Evolutionary conservation across 129 eudicot species (phyloP).

Genomic region (Helianthus tuberosus): DNA sequence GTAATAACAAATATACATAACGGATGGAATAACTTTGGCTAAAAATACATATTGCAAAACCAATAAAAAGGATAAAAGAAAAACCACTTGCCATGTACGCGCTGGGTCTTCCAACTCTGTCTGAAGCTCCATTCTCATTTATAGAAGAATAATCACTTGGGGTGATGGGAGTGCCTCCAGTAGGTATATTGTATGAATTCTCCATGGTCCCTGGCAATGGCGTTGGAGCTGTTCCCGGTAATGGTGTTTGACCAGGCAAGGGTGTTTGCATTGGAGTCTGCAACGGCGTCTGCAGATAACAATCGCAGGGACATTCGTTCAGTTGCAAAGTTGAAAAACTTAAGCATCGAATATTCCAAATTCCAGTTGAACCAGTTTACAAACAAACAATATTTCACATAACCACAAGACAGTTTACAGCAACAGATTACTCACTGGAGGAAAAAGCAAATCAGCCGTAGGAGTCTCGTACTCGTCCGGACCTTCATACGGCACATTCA

Average conservation of each 20-base stretch:
- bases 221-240: conserved; percentile 78
- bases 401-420: not conserved
- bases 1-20: not conserved
- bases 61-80: conserved; percentile 1
- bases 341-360: no score
- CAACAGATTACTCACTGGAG: conserved; percentile 56
- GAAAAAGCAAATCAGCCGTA: conserved; percentile 79
- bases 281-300: conserved; percentile 57
- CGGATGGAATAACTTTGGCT: not conserved
- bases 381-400: not conserved
- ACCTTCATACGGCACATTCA: conserved; percentile 82
- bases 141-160: conserved; percentile 74
- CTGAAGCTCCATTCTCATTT: conserved; percentile 51
- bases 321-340: no score
- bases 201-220: conserved; percentile 75
- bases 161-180: conserved; percentile 89
- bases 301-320: not conserved
- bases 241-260: conserved; percentile 80
- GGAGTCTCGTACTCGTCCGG: conserved; percentile 86
- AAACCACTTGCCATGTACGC: conserved; percentile 69
- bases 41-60: conserved; percentile 3
- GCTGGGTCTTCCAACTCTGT: conserved; percentile 63
- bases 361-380: not conserved
- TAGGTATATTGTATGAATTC: conserved; percentile 81
- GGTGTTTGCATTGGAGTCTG: conserved; percentile 82